Evolutionary conservation across 768 basidiomycete species (phyloP).

Genomic region (Mycena haematopus): DNA sequence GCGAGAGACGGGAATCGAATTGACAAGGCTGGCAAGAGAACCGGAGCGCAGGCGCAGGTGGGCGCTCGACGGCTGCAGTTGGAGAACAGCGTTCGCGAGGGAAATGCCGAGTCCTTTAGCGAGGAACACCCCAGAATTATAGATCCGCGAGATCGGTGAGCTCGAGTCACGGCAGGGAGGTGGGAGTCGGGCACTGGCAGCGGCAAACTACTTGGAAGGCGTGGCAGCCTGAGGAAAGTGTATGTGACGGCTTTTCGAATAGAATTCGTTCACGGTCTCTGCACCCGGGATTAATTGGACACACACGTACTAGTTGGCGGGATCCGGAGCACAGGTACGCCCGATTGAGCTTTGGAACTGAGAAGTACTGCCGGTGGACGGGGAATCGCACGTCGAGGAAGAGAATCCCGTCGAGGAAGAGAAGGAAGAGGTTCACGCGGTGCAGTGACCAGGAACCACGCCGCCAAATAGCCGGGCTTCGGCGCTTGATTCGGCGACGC

Average conservation of each 20-base stretch:
- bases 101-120: not conserved
- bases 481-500: not conserved
- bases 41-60: not conserved
- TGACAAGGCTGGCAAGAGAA: not conserved
- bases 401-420: not conserved
- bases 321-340: not conserved
- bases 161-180: not conserved
- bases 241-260: conserved; percentile 9
- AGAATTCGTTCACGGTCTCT: not conserved
- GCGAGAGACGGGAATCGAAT: not conserved
- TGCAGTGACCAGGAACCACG: not conserved
- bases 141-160: conserved; percentile 19
- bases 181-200: conserved; percentile 12
- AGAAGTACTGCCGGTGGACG: not conserved
- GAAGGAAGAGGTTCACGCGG: not conserved
- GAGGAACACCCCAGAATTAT: conserved; percentile 1
- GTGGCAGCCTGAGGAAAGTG: conserved; percentile 1
- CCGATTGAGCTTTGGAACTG: not conserved
- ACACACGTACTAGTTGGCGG: no score
- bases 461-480: not conserved
- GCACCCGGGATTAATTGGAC: conserved; percentile 3
- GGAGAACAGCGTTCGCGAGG: not conserved
- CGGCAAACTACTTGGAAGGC: conserved; percentile 3
- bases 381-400: conserved; percentile 1
- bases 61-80: not conserved